These are phyloP conservation scores for Aspergillus egyptiacus DNA, from an alignment of 495 filamentous ascomycete species.

Conservation along the genomic window DNA sequence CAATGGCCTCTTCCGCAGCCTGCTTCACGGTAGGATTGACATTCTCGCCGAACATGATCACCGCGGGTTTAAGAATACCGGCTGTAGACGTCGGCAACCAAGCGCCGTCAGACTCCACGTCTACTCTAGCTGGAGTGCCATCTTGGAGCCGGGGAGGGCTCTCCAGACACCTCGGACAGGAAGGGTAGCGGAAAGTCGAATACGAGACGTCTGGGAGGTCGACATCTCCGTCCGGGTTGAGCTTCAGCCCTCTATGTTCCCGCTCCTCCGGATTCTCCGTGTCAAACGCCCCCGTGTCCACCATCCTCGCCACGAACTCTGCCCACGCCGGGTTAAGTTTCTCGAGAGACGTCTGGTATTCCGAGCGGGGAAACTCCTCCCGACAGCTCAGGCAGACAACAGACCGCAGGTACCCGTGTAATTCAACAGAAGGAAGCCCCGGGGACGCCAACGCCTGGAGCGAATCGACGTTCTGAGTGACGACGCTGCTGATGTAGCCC, in stretches of 20 bases:
- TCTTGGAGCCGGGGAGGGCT: conserved; percentile 56
- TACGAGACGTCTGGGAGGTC: conserved; percentile 87
- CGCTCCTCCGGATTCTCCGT: conserved; percentile 71
- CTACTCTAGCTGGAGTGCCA: conserved; percentile 51
- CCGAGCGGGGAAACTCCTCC: conserved; percentile 56
- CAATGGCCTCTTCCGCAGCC: conserved; percentile 74
- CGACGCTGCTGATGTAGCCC: conserved; percentile 66
- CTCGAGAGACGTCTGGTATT: conserved; percentile 72
- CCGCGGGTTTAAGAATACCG: conserved; percentile 83
- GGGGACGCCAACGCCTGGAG: conserved; percentile 81
- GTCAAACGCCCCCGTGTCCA: conserved; percentile 65
- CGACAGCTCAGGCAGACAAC: conserved; percentile 76
- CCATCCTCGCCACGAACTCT: conserved; percentile 62
- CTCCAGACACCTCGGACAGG: conserved; percentile 74
- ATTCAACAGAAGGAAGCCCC: conserved; percentile 65
- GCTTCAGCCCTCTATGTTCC: conserved; percentile 61
- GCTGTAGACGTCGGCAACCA: conserved; percentile 63
- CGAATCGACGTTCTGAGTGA: conserved; percentile 97
- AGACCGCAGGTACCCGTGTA: conserved; percentile 84
- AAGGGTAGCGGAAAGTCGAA: conserved; percentile 82
- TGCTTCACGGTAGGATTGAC: conserved; percentile 60
- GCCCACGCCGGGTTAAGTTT: conserved; percentile 83
- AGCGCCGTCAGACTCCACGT: conserved; percentile 76
- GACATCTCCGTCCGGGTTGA: conserved; percentile 92
- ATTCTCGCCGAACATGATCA: conserved; percentile 94